phyloP scores from a whole-genome alignment of 345 rosid species.

The Streptanthus diversifolius region DNA sequence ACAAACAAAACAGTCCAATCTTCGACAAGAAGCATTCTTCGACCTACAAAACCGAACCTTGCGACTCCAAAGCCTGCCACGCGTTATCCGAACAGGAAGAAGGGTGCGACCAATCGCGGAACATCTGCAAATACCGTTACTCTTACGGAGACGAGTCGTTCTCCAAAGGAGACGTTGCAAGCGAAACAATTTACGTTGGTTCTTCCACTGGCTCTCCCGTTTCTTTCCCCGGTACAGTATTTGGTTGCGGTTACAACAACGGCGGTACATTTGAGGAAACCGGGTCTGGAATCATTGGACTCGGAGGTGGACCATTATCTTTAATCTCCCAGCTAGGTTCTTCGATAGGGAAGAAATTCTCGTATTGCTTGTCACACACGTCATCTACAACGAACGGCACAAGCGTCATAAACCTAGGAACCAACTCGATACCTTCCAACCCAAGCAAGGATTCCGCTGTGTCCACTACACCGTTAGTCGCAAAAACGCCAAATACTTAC shows the following conservation, averaged over 20 bases:
- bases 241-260: constrained; percentile 56
- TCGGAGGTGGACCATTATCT: constrained; percentile 56
- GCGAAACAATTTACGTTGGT: constrained; percentile 41
- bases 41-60: constrained; percentile 27
- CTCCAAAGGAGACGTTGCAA: constrained; percentile 43
- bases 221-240: constrained; percentile 20
- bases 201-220: constrained; percentile 16
- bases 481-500: constrained; percentile 35
- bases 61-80: constrained; percentile 14
- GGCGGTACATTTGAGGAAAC: constrained; percentile 41
- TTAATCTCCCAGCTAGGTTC: constrained; percentile 44
- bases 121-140: constrained; percentile 44
- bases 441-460: constrained; percentile 12
- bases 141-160: constrained; percentile 43
- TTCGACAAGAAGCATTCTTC: constrained; percentile 27
- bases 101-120: constrained; percentile 15
- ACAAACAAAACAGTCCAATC: constrained; percentile 26
- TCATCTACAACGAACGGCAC: constrained; percentile 15
- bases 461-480: constrained; percentile 43
- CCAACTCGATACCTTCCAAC: constrained; percentile 13
- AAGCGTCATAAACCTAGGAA: constrained; percentile 52
- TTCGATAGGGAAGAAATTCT: constrained; percentile 41
- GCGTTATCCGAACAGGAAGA: constrained; percentile 8
- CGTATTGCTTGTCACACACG: constrained; percentile 54
- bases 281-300: constrained; percentile 64